A percentile compares a stretch with the other conserved stretches of the same genome.
Evolutionary conservation across 192 early-diverging fungal genomes (phyloP).

Genomic region (Spizellomyces sp.): DNA sequence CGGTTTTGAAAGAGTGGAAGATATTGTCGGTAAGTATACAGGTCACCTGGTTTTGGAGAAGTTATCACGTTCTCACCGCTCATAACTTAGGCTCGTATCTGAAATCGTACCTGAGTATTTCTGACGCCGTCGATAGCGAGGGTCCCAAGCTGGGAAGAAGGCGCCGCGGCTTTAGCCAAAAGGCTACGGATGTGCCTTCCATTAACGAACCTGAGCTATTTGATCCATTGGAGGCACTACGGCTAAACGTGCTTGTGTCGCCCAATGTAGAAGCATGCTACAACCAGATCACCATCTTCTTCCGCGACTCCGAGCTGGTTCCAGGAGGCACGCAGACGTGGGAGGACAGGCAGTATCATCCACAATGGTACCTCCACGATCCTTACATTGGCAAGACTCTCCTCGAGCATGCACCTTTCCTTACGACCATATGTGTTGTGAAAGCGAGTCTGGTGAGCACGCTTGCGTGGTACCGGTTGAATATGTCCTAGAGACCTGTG

Average conservation of each 20-base stretch:
- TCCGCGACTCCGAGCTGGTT: slow-evolving; percentile 23
- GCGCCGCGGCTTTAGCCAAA: not conserved
- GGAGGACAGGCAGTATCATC: slow-evolving; percentile 11
- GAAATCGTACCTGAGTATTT: slow-evolving; percentile 22
- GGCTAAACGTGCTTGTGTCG: slow-evolving; percentile 22
- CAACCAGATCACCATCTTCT: slow-evolving; percentile 18
- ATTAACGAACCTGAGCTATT: not conserved
- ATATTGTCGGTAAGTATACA: slow-evolving; percentile 19
- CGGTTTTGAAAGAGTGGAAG: slow-evolving; percentile 1
- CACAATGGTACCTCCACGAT: slow-evolving; percentile 19
- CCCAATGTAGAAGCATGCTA: slow-evolving; percentile 6
- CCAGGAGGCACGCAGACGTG: slow-evolving; percentile 7
- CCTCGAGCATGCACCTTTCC: slow-evolving; percentile 11
- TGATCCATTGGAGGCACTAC: slow-evolving; percentile 12
- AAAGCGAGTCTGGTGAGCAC: not conserved
- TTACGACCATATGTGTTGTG: slow-evolving; percentile 20
- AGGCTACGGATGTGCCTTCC: not conserved
- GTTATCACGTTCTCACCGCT: too few relatives aligned
- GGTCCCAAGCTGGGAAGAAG: slow-evolving; percentile 15
- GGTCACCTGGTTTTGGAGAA: not conserved
- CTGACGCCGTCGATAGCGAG: not conserved
- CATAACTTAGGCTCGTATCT: slow-evolving; percentile 10
- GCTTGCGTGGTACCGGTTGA: too few relatives aligned
- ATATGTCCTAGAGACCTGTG: too few relatives aligned
- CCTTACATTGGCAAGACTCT: slow-evolving; percentile 18